These are phyloP conservation scores for Discostella stelligeroides DNA, from an alignment of 108 stramenopile genomes.

Conservation along the genomic window DNA sequence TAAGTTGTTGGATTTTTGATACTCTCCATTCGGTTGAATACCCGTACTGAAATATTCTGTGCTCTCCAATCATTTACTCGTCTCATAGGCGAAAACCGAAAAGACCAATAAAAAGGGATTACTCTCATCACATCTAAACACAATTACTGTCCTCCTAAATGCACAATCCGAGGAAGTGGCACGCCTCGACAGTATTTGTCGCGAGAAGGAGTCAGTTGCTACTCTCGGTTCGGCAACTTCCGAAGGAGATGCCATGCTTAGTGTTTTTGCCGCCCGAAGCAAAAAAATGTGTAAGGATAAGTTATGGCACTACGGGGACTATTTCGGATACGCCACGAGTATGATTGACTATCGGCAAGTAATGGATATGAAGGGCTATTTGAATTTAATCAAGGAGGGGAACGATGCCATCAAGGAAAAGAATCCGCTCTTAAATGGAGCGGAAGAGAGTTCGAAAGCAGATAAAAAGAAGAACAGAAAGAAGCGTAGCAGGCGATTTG, in stretches of 20 bases:
- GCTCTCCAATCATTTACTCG: not conserved
- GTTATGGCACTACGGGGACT: slow-evolving; percentile 75
- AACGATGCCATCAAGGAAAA: slow-evolving; percentile 81
- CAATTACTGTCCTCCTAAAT: slow-evolving; percentile 58
- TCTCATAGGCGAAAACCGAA: slow-evolving; percentile 53
- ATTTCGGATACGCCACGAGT: slow-evolving; percentile 57
- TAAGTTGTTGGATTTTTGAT: slow-evolving; percentile 33
- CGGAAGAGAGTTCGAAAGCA: slow-evolving; percentile 10
- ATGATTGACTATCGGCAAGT: slow-evolving; percentile 71
- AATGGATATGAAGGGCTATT: slow-evolving; percentile 75
- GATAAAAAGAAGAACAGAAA: slow-evolving; percentile 47
- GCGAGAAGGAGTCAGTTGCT: slow-evolving; percentile 48
- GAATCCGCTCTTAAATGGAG: slow-evolving; percentile 23
- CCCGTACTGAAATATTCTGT: not conserved
- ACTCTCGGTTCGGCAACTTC: slow-evolving; percentile 29
- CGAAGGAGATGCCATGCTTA: slow-evolving; percentile 43
- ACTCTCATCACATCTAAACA: slow-evolving; percentile 62
- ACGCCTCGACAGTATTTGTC: slow-evolving; percentile 51
- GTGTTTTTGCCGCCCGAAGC: slow-evolving; percentile 1
- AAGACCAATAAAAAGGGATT: slow-evolving; percentile 56
- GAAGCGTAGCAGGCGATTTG: slow-evolving; percentile 78
- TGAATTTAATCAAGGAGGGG: slow-evolving; percentile 82
- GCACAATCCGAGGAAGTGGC: slow-evolving; percentile 72
- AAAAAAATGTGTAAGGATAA: slow-evolving; percentile 72
- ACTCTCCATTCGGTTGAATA: not conserved